Base-by-base conservation (phyloP, 441 rosid genomes). In the Geranium incanum region DNA sequence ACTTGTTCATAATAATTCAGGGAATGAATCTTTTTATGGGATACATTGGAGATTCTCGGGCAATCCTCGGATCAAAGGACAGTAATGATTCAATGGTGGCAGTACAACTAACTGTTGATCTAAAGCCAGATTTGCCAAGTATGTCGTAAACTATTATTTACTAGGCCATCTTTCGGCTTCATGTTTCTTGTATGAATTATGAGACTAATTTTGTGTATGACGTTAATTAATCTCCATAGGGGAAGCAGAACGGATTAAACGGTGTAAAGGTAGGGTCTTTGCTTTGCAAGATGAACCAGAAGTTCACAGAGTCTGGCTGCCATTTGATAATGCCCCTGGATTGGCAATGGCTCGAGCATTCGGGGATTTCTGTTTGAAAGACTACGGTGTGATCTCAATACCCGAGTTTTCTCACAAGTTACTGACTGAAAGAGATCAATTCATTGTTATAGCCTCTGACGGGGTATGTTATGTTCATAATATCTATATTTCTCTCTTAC, bases 261-360 rank as follows among this genome's bases (percentile, higher is more conserved):
- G 83, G 71, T 95, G 99, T 80, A 92, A 85, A 83, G 99, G 98
- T 64, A 83, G 99, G 77, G 99, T 95, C 39, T 95, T 92, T 80
- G 97, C 99, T 1, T 68, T 92, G 85, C 94, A 91, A 85, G 99
- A 95, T 74, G 99, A 95, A 81, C 99, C 99, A 63, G 99, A 92
- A 81, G 99, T 95, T 68, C 79, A 88, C 0, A 87, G 98, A 82
- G 99, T 95, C 65, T 95, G 99, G 99, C 77, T 95, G 84, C 99
- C 99, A 68, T 91, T 84, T 78, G 97, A 95, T 85, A 96, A 95
- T 78, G 96, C 98, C 50, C 99, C 98, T 43, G 99, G 99, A 62
- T 79, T 95, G 19, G 99, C 99, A 72, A 95, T 95, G 98, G 99
- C 99, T 52, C 89, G 99, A 68, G 99, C 99, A 23, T 95, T 95